These are phyloP conservation scores for Mycena albidolilacea DNA, from an alignment of 768 basidiomycete genomes.

Conservation along the genomic window DNA sequence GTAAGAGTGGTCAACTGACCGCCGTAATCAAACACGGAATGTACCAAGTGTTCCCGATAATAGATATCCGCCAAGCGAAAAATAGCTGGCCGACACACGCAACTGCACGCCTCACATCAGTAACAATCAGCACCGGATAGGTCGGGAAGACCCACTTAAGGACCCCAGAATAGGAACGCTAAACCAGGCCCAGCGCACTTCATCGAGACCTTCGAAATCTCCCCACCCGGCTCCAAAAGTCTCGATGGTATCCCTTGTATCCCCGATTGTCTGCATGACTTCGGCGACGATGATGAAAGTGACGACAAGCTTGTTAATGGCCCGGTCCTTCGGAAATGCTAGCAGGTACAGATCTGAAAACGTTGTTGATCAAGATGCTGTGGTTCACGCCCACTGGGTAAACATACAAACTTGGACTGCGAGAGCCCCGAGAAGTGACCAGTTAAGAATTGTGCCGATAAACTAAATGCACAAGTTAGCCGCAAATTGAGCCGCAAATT, in stretches of 20 bases:
- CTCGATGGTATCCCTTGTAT: conserved; percentile 38
- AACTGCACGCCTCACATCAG: conserved; percentile 28
- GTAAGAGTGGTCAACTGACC: not conserved
- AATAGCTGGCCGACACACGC: conserved; percentile 42
- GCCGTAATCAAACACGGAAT: conserved; percentile 37
- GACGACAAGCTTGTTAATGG: conserved; percentile 35
- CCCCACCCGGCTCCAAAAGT: conserved; percentile 41
- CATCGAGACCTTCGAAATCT: conserved; percentile 31
- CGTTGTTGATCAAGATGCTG: not conserved
- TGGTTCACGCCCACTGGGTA: not conserved
- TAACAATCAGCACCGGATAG: not conserved
- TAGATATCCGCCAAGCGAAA: conserved; percentile 43
- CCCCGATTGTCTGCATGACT: conserved; percentile 40
- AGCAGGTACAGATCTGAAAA: conserved; percentile 47
- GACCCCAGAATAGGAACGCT: conserved; percentile 40
- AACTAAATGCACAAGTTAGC: conserved; percentile 2
- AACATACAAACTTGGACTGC: conserved; percentile 28
- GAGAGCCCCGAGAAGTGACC: conserved; percentile 22
- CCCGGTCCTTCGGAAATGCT: conserved; percentile 49
- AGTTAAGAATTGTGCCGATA: conserved; percentile 29
- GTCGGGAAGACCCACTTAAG: conserved; percentile 23
- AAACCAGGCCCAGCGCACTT: conserved; percentile 38
- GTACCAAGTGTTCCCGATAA: conserved; percentile 33
- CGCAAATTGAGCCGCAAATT: not conserved
- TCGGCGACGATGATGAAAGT: conserved; percentile 39